Evolutionary conservation across 805 yeast genomes (phyloP).

Genomic region (Suhomyces prunicola): DNA sequence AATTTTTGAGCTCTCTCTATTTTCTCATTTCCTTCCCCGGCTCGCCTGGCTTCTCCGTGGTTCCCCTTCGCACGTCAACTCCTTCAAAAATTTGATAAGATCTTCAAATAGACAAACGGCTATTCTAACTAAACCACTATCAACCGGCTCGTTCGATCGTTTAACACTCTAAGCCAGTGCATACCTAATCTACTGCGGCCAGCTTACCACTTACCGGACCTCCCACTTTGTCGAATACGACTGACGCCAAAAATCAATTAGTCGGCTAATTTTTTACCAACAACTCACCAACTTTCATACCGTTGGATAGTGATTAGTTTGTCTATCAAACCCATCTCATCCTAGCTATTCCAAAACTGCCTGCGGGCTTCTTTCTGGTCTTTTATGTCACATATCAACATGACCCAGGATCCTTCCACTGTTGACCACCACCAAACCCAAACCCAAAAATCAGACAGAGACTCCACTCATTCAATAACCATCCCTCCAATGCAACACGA

Average conservation of each 20-base stretch:
- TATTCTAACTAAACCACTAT: neutral
- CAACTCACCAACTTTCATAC: neutral
- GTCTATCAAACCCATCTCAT: neutral
- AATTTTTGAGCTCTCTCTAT: neutral
- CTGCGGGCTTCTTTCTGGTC: neutral
- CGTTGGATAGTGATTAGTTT: neutral
- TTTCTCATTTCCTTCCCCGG: neutral
- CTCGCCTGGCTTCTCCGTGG: neutral
- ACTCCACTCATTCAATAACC: conserved; percentile 2
- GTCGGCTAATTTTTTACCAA: neutral
- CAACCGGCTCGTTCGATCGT: neutral
- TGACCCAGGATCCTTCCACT: conserved; percentile 1
- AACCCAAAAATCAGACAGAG: neutral
- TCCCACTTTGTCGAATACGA: neutral
- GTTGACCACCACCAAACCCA: neutral
- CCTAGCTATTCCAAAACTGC: neutral
- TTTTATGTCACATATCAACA: conserved; percentile 1
- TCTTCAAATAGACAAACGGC: neutral
- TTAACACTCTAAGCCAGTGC: neutral
- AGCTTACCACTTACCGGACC: neutral
- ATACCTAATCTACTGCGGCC: neutral
- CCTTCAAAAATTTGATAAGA: neutral
- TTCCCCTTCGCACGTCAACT: neutral
- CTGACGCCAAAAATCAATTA: neutral
- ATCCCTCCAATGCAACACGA: conserved; percentile 6